Base-by-base conservation (phyloP, 495 filamentous ascomycete genomes). In the Neohortaea acidophila region DNA sequence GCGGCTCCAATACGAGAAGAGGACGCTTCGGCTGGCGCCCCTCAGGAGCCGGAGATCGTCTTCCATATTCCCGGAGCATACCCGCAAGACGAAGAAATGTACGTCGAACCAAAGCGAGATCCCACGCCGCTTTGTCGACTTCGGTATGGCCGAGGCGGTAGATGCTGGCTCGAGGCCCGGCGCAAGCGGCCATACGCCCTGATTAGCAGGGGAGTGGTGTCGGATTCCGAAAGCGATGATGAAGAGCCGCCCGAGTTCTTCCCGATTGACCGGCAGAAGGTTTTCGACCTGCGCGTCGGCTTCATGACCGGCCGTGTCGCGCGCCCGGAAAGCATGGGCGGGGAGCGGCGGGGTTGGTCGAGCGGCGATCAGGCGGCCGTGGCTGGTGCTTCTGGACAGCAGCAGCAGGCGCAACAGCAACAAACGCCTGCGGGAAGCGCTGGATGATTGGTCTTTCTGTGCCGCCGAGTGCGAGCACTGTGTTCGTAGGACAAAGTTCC, bases 151-250 rank as follows among this genome's bases (percentile, higher is more conserved):
- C 46, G 46, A 27, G 46, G 46, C 5, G 46, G 46, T 5, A 41
- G 46, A 10, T 38, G 36, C 31, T 45, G 28, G 21, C 46, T 49
- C 22, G 46, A 49, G 26, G 20, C 30, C 13, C 35, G 42, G 13
- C 36, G 36, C 11, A 21, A 29, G 13, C 25, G 27, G 21, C 18
- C 35, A 14, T 28, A 13, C 4, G 31, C 26, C 5, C 15, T 30
- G n/a, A n/a, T 45, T 8, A 38, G 37, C 41, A 23, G 37, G 7
- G 46, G 46, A 27, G 46, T 49, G 18, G 42, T 49, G 1, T 49
- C 46, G 4, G 46, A 49, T 19, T 36, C 46, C 2, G 46, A 49
- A 21, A 44, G 36, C 22, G 46, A 49, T 24, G 46, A 44, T 3
- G 44, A 47, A 7, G 28, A 41, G 9, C 31, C 21, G n/a, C 34